Conservation (phyloP, 2,329 filamentous ascomycete species). For the Cordyceps tenuipes region DNA sequence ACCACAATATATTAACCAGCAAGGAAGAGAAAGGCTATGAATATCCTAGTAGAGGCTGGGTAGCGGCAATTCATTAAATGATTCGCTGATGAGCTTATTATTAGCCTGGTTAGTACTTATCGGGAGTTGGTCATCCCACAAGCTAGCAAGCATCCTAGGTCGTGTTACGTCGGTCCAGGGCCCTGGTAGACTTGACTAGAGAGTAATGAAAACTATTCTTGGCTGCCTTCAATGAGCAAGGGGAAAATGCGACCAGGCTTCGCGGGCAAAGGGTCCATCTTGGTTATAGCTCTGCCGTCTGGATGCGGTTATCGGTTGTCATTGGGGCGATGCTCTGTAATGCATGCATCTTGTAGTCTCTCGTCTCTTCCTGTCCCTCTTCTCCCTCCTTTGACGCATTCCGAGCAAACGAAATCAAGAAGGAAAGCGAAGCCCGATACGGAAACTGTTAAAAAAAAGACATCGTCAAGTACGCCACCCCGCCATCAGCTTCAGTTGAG, state of each 20-base stretch:
- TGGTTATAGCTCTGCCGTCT: slow-evolving; percentile 2
- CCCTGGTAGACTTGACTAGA: background rate
- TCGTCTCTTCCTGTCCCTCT: background rate
- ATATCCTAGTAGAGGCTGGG: too few relatives aligned
- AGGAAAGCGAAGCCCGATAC: too few relatives aligned
- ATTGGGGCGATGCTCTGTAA: background rate
- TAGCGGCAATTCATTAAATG: too few relatives aligned
- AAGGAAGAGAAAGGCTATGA: too few relatives aligned
- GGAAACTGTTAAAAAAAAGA: background rate
- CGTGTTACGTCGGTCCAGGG: background rate
- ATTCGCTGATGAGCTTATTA: too few relatives aligned
- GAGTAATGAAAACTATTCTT: background rate
- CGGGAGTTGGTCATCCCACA: too few relatives aligned
- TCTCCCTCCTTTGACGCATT: background rate
- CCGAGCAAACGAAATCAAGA: too few relatives aligned
- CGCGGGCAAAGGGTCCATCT: slow-evolving; percentile 1
- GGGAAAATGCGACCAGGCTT: background rate
- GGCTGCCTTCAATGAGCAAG: background rate
- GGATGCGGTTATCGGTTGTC: background rate
- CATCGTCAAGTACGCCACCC: background rate
- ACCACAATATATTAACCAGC: background rate
- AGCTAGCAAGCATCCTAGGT: background rate
- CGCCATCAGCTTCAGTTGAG: background rate
- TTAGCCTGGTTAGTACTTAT: too few relatives aligned
- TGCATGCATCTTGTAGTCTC: background rate